phyloP scores from a whole-genome alignment of 2,329 filamentous ascomycete genomes.

The Pseudopyricularia javanii region DNA sequence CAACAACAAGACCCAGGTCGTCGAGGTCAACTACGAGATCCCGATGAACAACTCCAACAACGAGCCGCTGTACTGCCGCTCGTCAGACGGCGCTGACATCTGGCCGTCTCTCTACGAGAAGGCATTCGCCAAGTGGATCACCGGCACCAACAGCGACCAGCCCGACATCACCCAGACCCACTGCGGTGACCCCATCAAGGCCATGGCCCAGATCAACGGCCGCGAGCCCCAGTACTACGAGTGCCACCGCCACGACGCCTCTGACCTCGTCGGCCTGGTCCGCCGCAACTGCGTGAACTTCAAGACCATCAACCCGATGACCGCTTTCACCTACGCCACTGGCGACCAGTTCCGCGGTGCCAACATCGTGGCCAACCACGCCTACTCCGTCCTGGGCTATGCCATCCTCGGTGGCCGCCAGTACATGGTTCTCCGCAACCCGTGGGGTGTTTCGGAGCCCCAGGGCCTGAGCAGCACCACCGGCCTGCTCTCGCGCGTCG shows the following conservation, averaged over 20 bases:
- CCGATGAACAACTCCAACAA: constrained; percentile 30
- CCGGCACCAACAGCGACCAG: constrained; percentile 14
- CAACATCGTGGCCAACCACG: constrained; percentile 31
- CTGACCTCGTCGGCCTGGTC: constrained; percentile 23
- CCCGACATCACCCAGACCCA: constrained; percentile 27
- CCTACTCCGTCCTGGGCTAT: constrained; percentile 29
- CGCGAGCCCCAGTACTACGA: constrained; percentile 3
- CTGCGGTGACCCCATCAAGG: constrained; percentile 29
- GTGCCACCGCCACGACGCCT: constrained; percentile 1
- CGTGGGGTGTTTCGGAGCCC: constrained; percentile 29
- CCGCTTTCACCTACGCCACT: constrained; percentile 26
- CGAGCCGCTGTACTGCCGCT: constrained; percentile 27
- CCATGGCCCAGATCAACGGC: constrained; percentile 27
- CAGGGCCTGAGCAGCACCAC: constrained; percentile 24
- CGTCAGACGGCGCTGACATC: constrained; percentile 25
- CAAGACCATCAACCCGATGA: constrained; percentile 29
- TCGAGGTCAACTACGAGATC: constrained; percentile 29
- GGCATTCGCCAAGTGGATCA: constrained; percentile 32
- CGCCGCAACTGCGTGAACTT: constrained; percentile 25
- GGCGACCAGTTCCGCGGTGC: constrained; percentile 20
- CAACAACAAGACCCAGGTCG: constrained; percentile 7
- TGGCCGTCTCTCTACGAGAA: constrained; percentile 35
- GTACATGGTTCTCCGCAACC: constrained; percentile 24
- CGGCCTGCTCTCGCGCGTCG: constrained; percentile 23
- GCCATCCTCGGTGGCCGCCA: constrained; percentile 9